Percentiles rank a stretch among this genome's conserved stretches.
These are phyloP conservation scores for Aureobasidium sp. DNA, from an alignment of 2,329 filamentous ascomycete genomes.

Conservation along the genomic window DNA sequence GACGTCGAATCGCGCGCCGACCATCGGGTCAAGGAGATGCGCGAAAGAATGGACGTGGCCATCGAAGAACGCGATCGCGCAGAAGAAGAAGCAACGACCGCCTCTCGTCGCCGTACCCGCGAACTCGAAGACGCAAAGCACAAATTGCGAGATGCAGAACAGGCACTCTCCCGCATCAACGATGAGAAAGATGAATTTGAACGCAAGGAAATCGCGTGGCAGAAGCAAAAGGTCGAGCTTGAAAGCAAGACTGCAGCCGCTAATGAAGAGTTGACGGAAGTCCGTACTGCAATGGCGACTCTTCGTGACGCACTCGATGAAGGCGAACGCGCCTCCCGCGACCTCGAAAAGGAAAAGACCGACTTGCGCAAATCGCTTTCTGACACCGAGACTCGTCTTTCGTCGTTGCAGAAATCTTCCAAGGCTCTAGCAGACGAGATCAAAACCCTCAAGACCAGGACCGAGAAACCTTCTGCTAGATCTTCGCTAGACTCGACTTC, in stretches of 20 bases:
- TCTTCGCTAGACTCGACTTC: constrained; percentile 54
- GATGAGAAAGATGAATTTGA: constrained; percentile 75
- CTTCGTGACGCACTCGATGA: constrained; percentile 77
- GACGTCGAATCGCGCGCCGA: constrained; percentile 83
- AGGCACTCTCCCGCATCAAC: constrained; percentile 61
- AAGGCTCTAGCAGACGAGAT: constrained; percentile 55
- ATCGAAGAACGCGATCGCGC: constrained; percentile 90
- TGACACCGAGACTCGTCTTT: constrained; percentile 67
- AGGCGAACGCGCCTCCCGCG: constrained; percentile 73
- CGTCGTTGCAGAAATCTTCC: constrained; percentile 67
- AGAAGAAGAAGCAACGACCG: constrained; percentile 79
- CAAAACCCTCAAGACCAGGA: constrained; percentile 39
- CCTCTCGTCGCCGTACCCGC: constrained; percentile 66
- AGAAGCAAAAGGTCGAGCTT: constrained; percentile 64
- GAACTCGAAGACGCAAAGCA: constrained; percentile 81
- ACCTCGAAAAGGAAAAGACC: constrained; percentile 73
- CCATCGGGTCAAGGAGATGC: constrained; percentile 77
- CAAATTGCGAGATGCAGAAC: constrained; percentile 74
- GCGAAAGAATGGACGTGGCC: constrained; percentile 76
- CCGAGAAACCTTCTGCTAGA: constrained; percentile 44
- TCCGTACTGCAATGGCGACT: constrained; percentile 68
- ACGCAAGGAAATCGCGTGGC: constrained; percentile 65
- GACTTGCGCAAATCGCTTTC: constrained; percentile 72
- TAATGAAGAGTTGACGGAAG: constrained; percentile 65
- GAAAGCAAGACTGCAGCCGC: constrained; percentile 64